A percentile compares a stretch with the other conserved stretches of the same genome.
Conservation (phyloP, 2,329 filamentous ascomycete genomes). For the Colletotrichum euphorbiae region DNA sequence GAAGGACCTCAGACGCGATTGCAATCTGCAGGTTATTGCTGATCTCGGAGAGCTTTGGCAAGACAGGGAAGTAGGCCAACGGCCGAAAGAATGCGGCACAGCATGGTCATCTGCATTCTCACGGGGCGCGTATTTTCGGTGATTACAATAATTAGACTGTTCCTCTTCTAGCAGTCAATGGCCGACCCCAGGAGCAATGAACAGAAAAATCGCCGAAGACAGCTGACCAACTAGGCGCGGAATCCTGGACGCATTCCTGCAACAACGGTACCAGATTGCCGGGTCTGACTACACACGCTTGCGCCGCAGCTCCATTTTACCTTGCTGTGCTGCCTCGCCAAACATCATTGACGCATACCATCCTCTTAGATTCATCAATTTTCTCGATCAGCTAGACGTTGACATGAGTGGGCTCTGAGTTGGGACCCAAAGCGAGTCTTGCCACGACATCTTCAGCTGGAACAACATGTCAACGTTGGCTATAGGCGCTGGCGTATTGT, state of each 20-base stretch:
- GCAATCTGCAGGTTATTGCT: slow-evolving; percentile 14
- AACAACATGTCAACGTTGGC: not conserved
- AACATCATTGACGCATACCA: not conserved
- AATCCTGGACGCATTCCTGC: slow-evolving; percentile 23
- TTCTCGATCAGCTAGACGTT: not conserved
- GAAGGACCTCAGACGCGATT: not conserved
- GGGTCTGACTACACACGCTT: slow-evolving; percentile 22
- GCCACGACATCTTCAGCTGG: no score
- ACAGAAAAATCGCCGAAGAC: slow-evolving; percentile 31
- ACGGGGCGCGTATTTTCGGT: not conserved
- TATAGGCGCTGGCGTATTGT: not conserved
- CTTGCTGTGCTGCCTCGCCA: slow-evolving; percentile 3
- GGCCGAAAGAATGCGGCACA: slow-evolving; percentile 12
- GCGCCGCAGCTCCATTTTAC: not conserved
- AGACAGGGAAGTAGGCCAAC: not conserved
- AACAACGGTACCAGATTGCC: slow-evolving; percentile 32
- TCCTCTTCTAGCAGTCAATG: slow-evolving; percentile 23
- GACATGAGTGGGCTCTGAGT: not conserved
- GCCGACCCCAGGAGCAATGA: slow-evolving; percentile 13
- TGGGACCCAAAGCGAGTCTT: not conserved
- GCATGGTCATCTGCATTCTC: not conserved
- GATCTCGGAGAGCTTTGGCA: not conserved
- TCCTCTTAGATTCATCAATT: slow-evolving; percentile 3
- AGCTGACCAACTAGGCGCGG: slow-evolving; percentile 17
- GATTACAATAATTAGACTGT: slow-evolving; percentile 13